These are phyloP conservation scores for Emericellopsis cladophorae DNA, from an alignment of 2,329 filamentous ascomycete species.

Conservation along the genomic window DNA sequence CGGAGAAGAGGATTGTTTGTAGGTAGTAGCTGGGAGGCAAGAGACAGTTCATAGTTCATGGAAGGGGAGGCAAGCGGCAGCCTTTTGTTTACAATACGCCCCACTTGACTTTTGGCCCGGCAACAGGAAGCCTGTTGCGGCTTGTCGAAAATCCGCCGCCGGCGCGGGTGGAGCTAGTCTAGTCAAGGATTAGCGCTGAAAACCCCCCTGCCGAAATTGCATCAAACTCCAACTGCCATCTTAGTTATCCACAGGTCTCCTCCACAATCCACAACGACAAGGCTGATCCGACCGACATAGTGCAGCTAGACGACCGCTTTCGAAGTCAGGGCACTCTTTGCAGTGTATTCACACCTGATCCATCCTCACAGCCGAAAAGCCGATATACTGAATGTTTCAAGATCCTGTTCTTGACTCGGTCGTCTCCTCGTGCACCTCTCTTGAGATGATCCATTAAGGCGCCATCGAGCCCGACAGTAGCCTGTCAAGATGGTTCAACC, in stretches of 20 bases:
- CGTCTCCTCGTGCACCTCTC: no score
- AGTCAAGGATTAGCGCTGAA: background rate
- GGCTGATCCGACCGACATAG: background rate
- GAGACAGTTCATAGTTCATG: no score
- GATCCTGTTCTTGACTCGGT: no score
- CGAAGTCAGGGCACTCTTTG: no score
- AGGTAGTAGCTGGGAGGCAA: no score
- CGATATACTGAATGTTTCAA: no score
- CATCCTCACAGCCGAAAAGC: no score
- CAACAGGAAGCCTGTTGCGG: slow-evolving; percentile 14
- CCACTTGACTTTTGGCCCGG: slow-evolving; percentile 20
- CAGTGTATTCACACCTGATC: no score
- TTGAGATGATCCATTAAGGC: no score
- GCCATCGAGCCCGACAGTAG: background rate
- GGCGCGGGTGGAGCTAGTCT: slow-evolving; percentile 2
- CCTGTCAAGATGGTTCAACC: slow-evolving; percentile 1
- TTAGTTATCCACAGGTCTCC: no score
- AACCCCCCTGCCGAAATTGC: background rate
- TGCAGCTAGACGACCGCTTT: background rate
- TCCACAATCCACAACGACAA: background rate
- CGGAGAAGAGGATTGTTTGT: slow-evolving; percentile 10
- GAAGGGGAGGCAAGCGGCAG: background rate
- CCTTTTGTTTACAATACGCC: slow-evolving; percentile 34
- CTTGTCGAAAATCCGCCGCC: slow-evolving; percentile 7
- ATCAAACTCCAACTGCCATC: background rate